Evolutionary conservation across 345 rosid species (phyloP).

Genomic region (Dipteronia sinensis): DNA sequence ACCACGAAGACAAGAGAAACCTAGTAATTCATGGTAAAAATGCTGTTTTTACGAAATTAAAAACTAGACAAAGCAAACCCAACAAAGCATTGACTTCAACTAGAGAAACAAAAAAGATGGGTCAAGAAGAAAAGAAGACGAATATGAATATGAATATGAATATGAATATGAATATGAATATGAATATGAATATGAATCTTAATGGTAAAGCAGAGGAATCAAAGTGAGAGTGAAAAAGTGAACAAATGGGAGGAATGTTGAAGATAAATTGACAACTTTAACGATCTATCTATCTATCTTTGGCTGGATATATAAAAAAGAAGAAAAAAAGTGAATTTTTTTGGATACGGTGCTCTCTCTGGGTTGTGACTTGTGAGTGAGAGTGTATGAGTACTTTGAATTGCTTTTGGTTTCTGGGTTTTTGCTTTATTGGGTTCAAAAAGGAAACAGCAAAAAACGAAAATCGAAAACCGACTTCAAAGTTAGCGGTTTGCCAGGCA

Average conservation of each 20-base stretch:
- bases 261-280: constrained; percentile 37
- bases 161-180: no score
- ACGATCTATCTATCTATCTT: constrained; percentile 20
- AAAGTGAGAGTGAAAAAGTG: background rate
- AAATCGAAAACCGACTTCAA: constrained; percentile 20
- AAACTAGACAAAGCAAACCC: background rate
- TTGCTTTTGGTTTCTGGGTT: constrained; percentile 27
- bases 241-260: constrained; percentile 12
- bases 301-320: no score
- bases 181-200: constrained; percentile 25
- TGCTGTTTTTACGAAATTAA: background rate
- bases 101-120: background rate
- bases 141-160: constrained; percentile 30
- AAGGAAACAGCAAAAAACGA: constrained; percentile 10
- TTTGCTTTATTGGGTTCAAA: constrained; percentile 46
- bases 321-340: constrained; percentile 29
- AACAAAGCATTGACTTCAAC: background rate
- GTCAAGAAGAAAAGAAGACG: constrained; percentile 4
- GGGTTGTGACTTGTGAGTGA: no score
- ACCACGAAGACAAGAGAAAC: background rate
- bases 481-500: constrained; percentile 12
- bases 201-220: constrained; percentile 20
- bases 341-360: constrained; percentile 22
- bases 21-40: no score
- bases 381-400: constrained; percentile 21